Base-by-base conservation (phyloP, 2,329 filamentous ascomycete species). In the Beauveria varroae region DNA sequence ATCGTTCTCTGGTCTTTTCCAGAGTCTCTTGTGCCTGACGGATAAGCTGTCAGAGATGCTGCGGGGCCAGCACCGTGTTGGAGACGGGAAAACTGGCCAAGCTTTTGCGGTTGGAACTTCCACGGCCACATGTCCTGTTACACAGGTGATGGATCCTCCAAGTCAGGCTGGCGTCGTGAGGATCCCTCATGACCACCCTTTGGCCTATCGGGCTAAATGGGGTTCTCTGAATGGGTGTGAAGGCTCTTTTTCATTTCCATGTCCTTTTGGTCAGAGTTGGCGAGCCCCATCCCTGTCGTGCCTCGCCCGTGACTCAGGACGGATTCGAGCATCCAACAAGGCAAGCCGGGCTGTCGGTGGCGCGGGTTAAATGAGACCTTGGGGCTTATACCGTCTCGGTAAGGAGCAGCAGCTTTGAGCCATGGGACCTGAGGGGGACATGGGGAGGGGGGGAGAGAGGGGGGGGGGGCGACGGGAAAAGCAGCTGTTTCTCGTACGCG, bases 271-370 rank as follows among this genome's bases (percentile, higher is more conserved):
- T 47, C 40, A n/a, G 5, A 56, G 53, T 46, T 50, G 28, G 22
- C 22, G 30, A 24, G 20, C 14, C 30, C 30, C 30, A 14, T 34
- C 12, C 10, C 30, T 34, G 30, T 34, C 30, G 12, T 34, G 30
- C 30, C 30, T 34, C 12, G 12, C 30, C 4, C 30, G 30, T 34
- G 30, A 34, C 30, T 12, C 12, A 14, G 30, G 30, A 34, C 26
- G 49, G 52, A 54, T 22, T 56, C 53, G 53, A 56, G 22, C 14
- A 56, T 28, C 26, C 44, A 58, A 26, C n/a, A 14, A 20, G 41
- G 44, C 20, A 51, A 50, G 56, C 56, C 56, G 56, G 56, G 22
- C 41, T 24, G 37, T 58, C 56, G 56, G 56, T 58, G 56, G 56
- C 56, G 56, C 50, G 6, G 46, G n/a, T 24, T 14, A 18, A 8